These are phyloP conservation scores for Meripilus lineatus DNA, from an alignment of 1,284 basidiomycete species.

Conservation along the genomic window DNA sequence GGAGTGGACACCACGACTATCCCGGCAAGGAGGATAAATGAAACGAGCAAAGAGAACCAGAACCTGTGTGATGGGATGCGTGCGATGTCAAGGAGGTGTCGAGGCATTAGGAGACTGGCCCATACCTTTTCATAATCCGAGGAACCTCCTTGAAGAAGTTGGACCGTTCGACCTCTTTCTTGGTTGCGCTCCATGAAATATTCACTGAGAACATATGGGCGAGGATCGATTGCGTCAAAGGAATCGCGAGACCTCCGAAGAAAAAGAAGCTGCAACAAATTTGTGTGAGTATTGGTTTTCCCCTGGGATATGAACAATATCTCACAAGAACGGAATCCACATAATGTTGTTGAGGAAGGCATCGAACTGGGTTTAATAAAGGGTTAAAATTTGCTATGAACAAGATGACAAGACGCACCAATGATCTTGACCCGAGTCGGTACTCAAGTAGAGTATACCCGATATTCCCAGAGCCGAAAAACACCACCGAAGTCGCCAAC, in stretches of 20 bases:
- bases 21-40: slow-evolving; percentile 33
- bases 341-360: slow-evolving; percentile 38
- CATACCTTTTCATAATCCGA: slow-evolving; percentile 39
- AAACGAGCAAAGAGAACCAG: slow-evolving; percentile 42
- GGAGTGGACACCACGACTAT: slow-evolving; percentile 35
- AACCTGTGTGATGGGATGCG: too few species aligned
- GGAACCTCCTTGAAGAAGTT: slow-evolving; percentile 61
- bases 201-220: slow-evolving; percentile 52
- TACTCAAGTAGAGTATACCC: slow-evolving; percentile 45
- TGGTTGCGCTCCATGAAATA: slow-evolving; percentile 47
- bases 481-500: slow-evolving; percentile 48
- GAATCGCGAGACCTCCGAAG: slow-evolving; percentile 48
- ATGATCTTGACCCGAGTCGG: slow-evolving; percentile 39
- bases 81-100: too few species aligned
- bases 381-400: background rate
- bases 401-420: slow-evolving; percentile 3
- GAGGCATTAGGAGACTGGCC: background rate
- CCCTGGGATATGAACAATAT: too few species aligned
- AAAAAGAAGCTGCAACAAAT: slow-evolving; percentile 44
- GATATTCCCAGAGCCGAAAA: slow-evolving; percentile 44
- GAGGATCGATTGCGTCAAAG: slow-evolving; percentile 43
- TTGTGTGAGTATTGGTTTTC: too few species aligned
- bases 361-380: slow-evolving; percentile 17
- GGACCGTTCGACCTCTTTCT: slow-evolving; percentile 46
- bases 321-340: slow-evolving; percentile 45